phyloP scores from a whole-genome alignment of 257 asterid species.

The Paulownia fortunei region DNA sequence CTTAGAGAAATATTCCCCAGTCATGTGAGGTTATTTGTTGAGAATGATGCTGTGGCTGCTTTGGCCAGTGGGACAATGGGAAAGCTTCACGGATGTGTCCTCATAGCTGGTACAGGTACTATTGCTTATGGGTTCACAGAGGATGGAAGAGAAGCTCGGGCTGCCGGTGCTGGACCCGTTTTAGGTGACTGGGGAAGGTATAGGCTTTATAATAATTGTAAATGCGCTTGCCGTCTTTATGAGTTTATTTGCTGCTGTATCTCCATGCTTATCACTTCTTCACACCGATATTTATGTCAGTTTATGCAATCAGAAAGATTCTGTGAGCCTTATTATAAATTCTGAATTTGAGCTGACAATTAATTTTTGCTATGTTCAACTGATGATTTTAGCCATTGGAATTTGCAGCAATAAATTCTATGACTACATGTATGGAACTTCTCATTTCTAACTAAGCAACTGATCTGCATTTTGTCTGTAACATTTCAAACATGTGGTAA shows the following conservation, averaged over 20 bases:
- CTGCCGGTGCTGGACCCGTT: conserved; percentile 91
- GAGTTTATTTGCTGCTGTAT: neutral
- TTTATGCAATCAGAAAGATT: neutral
- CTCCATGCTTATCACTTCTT: neutral
- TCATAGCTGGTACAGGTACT: conserved; percentile 91
- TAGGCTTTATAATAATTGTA: neutral
- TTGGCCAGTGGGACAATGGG: conserved; percentile 93
- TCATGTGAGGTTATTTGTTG: conserved; percentile 70
- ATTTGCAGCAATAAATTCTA: neutral
- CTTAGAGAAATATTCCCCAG: conserved; percentile 80
- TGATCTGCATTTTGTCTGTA: neutral
- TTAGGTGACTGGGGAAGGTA: conserved; percentile 98
- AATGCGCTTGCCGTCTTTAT: neutral
- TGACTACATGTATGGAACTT: neutral
- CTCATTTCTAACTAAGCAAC: neutral
- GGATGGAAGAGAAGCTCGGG: conserved; percentile 90
- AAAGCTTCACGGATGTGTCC: conserved; percentile 85
- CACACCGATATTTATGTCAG: neutral
- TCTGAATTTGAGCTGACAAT: neutral
- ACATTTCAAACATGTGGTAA: neutral
- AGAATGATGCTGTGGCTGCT: conserved; percentile 92
- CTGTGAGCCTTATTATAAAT: neutral
- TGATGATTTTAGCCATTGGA: neutral
- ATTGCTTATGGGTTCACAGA: conserved; percentile 85
- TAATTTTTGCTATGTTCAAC: neutral